phyloP scores from a whole-genome alignment of 176 grass and related monocot genomes.

The Tillandsia leiboldiana region DNA sequence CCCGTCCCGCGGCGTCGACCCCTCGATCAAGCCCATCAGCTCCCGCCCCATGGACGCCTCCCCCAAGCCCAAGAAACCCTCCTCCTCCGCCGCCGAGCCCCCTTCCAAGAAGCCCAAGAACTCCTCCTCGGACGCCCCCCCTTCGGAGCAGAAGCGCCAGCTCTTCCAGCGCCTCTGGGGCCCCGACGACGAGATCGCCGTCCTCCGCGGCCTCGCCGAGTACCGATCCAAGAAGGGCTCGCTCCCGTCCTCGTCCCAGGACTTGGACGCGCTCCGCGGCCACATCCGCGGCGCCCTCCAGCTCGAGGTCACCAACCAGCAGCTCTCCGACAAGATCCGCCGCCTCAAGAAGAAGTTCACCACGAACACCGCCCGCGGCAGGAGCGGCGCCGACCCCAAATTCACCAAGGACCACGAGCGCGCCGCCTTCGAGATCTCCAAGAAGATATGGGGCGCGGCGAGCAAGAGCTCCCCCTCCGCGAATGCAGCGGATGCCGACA shows the following conservation, averaged over 20 bases:
- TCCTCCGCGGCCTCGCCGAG: constrained; percentile 37
- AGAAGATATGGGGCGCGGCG: constrained; percentile 39
- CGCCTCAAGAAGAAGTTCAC: constrained; percentile 57
- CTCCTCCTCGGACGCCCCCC: constrained; percentile 8
- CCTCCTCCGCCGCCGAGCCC: constrained; percentile 16
- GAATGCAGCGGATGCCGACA: constrained; percentile 19
- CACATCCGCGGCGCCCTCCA: constrained; percentile 37
- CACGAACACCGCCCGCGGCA: constrained; percentile 12
- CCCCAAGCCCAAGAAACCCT: constrained; percentile 4
- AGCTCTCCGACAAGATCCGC: constrained; percentile 51
- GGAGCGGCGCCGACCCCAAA: constrained; percentile 23
- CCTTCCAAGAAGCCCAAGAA: constrained; percentile 41
- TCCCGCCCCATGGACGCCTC: constrained; percentile 50
- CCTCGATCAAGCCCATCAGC: constrained; percentile 60
- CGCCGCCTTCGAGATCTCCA: constrained; percentile 33
- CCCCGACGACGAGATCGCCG: constrained; percentile 34
- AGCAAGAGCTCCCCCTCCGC: constrained; percentile 14
- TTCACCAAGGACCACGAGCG: constrained; percentile 38
- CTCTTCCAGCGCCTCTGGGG: constrained; percentile 42
- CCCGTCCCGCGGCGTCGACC: constrained; percentile 30
- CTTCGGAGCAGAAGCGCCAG: constrained; percentile 34
- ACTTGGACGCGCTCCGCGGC: constrained; percentile 29
- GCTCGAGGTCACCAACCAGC: constrained; percentile 30
- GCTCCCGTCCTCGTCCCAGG: constrained; percentile 30
- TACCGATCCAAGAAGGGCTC: constrained; percentile 36